Evolutionary conservation across 306 rosid species (phyloP).

Genomic region (Cucurbita pepo): DNA sequence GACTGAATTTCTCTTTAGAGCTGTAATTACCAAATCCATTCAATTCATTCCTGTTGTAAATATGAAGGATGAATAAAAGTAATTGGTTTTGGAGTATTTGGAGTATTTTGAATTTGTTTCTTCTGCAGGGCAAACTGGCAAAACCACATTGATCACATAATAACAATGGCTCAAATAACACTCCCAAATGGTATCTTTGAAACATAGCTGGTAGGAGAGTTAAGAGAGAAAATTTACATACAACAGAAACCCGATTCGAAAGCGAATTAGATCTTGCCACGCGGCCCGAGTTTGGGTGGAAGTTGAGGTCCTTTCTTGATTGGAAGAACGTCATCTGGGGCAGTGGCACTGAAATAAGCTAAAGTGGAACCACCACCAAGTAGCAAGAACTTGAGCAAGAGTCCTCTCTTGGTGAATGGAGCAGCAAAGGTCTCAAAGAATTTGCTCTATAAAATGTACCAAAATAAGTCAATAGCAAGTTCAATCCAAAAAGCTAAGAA

Average conservation of each 20-base stretch:
- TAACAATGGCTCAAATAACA: background rate
- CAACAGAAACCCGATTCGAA: background rate
- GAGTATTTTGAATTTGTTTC: conserved; percentile 14
- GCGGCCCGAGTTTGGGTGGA: conserved; percentile 84
- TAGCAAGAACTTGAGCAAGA: conserved; percentile 81
- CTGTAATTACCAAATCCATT: conserved; percentile 21
- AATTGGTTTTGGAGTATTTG: conserved; percentile 7
- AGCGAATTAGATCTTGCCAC: conserved; percentile 69
- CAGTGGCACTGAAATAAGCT: conserved; percentile 72
- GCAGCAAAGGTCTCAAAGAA: conserved; percentile 97
- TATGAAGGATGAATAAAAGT: conserved; percentile 25
- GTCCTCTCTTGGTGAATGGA: conserved; percentile 95
- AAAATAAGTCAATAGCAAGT: background rate
- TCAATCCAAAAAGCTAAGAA: background rate
- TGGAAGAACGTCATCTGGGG: conserved; percentile 68
- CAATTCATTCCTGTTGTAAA: conserved; percentile 37
- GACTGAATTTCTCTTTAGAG: conserved; percentile 10
- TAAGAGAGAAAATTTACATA: conserved; percentile 17
- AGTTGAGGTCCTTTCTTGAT: conserved; percentile 97
- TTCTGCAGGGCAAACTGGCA: background rate
- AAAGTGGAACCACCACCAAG: conserved; percentile 83
- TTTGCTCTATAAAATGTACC: conserved; percentile 48
- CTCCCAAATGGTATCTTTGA: conserved; percentile 13
- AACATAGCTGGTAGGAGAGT: conserved; percentile 35
- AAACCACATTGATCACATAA: background rate